Evolutionary conservation across 345 rosid genomes (phyloP).

Genomic region (Eucalyptus cladocalyx): DNA sequence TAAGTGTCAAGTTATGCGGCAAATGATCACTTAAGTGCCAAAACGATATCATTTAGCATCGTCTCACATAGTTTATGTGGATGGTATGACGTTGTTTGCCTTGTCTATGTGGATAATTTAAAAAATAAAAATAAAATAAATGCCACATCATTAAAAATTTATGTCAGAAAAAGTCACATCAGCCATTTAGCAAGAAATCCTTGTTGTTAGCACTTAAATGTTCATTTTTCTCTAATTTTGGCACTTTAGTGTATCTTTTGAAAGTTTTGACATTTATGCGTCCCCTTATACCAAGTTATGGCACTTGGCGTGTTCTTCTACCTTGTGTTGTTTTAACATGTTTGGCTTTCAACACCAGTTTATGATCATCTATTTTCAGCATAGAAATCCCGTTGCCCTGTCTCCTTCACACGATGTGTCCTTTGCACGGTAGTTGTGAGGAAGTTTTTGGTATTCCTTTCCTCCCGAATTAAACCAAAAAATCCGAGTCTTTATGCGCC

Average conservation of each 20-base stretch:
- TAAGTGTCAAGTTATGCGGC: accelerated
- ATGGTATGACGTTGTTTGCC: accelerated
- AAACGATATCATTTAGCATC: accelerated
- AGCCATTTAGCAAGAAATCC: accelerated
- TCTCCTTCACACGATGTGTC: too few species aligned
- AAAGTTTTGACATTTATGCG: accelerated
- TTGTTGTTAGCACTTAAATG: too few species aligned
- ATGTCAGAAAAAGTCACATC: accelerated
- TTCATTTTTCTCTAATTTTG: too few species aligned
- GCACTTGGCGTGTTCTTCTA: accelerated
- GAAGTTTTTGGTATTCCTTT: background rate
- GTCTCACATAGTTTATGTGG: accelerated
- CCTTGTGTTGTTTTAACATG: too few species aligned
- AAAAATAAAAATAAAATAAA: too few species aligned
- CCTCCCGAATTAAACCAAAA: background rate
- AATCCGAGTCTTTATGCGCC: background rate
- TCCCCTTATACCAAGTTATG: accelerated
- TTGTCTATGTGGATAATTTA: too few species aligned
- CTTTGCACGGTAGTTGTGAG: too few species aligned
- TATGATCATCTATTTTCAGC: background rate
- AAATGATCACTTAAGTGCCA: too few species aligned
- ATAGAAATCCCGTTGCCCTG: background rate
- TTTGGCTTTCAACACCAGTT: too few species aligned
- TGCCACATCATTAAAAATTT: accelerated
- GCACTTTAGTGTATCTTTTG: accelerated